These are phyloP conservation scores for Tetratostichococcus sp. DNA, from an alignment of 139 green algal species.

Conservation along the genomic window DNA sequence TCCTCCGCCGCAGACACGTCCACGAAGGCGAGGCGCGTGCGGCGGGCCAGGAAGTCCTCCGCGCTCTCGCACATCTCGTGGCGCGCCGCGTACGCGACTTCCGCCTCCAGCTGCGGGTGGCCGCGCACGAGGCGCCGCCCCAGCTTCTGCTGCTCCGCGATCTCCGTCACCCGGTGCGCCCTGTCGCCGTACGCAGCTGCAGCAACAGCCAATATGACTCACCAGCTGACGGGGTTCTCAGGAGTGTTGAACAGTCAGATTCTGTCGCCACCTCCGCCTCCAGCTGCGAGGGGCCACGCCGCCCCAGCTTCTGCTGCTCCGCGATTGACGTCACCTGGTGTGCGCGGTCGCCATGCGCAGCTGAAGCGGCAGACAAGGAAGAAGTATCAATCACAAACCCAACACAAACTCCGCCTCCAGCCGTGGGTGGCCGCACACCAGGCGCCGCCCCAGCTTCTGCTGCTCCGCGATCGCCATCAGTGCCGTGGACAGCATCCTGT, in stretches of 20 bases:
- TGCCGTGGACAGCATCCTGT: too few relatives aligned
- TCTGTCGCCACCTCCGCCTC: constrained; percentile 94
- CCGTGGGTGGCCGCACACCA: constrained; percentile 82
- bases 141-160: constrained; percentile 70
- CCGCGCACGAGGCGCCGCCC: constrained; percentile 71
- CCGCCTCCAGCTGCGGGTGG: constrained; percentile 90
- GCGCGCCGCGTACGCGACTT: constrained; percentile 72
- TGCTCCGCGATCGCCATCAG: constrained; percentile 75
- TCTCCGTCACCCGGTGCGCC: constrained; percentile 57
- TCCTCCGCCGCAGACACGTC: constrained; percentile 69
- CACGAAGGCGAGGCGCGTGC: constrained; percentile 92
- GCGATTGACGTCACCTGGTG: constrained; percentile 62
- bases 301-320: constrained; percentile 61
- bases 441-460: constrained; percentile 56
- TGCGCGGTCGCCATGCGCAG: constrained; percentile 84
- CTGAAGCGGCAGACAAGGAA: too few relatives aligned
- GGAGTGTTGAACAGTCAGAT: too few relatives aligned
- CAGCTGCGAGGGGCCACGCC: constrained; percentile 79
- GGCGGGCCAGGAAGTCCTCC: constrained; percentile 87
- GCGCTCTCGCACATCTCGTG: constrained; percentile 87
- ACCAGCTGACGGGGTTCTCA: too few relatives aligned
- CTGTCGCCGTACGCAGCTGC: constrained; percentile 81
- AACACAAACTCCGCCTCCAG: constrained; percentile 95
- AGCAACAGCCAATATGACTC: too few relatives aligned
- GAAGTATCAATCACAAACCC: too few relatives aligned